phyloP scores from a whole-genome alignment of 257 asterid genomes.

The Catharanthus roseus region DNA sequence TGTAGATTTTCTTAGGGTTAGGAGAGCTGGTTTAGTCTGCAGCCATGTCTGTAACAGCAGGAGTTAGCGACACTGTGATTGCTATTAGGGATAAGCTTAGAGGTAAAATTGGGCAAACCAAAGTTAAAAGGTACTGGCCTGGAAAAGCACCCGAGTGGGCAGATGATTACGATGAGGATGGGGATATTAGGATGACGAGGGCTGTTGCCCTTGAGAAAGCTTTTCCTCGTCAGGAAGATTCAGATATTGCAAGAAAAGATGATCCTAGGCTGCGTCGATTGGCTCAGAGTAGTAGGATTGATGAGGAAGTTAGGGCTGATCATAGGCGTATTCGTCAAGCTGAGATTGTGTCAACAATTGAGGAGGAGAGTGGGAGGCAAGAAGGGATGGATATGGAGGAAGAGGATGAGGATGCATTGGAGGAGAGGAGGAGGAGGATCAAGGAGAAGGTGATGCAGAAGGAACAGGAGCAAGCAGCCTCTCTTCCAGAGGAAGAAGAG shows the following conservation, averaged over 20 bases:
- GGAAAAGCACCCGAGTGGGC: conserved; percentile 99
- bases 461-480: conserved; percentile 73
- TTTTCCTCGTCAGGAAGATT: conserved; percentile 47
- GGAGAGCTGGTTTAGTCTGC: conserved; percentile 3
- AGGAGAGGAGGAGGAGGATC: conserved; percentile 56
- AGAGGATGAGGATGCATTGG: conserved; percentile 79
- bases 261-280: conserved; percentile 83
- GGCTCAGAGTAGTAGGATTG: conserved; percentile 73
- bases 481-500: conserved; percentile 71
- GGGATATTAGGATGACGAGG: conserved; percentile 56
- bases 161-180: conserved; percentile 71
- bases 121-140: conserved; percentile 94
- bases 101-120: conserved; percentile 91
- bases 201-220: conserved; percentile 55
- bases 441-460: conserved; percentile 58
- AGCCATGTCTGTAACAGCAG: conserved; percentile 93
- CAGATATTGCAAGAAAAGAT: conserved; percentile 43
- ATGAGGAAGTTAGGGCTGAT: conserved; percentile 81
- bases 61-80: conserved; percentile 79
- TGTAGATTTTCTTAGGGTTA: not conserved
- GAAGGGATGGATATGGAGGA: conserved; percentile 66
- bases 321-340: conserved; percentile 92
- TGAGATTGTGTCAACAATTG: conserved; percentile 81
- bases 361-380: conserved; percentile 65
- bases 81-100: conserved; percentile 89